These are phyloP conservation scores for Aspergillus brasiliensis DNA, from an alignment of 2,329 filamentous ascomycete genomes.

Conservation along the genomic window DNA sequence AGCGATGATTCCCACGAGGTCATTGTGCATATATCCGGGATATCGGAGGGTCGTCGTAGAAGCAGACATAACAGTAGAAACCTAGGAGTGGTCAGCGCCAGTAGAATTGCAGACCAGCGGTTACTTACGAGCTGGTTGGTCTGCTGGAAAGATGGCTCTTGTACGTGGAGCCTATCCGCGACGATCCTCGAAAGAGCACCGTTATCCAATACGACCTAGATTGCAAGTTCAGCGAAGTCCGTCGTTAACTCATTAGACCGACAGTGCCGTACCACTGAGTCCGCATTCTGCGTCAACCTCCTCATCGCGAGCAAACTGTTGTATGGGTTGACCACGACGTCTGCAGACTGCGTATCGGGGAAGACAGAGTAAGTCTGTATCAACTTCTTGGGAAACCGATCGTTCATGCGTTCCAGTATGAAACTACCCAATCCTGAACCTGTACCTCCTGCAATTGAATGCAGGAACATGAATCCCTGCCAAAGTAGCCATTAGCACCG, in stretches of 20 bases:
- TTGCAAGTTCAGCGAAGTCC: conserved; percentile 25
- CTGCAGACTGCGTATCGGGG: conserved; percentile 84
- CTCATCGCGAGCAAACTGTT: conserved; percentile 94
- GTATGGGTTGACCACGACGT: conserved; percentile 97
- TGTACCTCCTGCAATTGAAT: conserved; percentile 96
- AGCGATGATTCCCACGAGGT: conserved; percentile 93
- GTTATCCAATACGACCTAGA: conserved; percentile 83
- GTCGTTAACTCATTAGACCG: neutral
- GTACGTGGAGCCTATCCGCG: conserved; percentile 89
- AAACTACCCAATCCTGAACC: conserved; percentile 96
- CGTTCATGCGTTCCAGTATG: conserved; percentile 91
- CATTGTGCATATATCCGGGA: conserved; percentile 99
- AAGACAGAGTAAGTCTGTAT: conserved; percentile 99
- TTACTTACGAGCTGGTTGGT: conserved; percentile 82
- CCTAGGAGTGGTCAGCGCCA: conserved; percentile 44
- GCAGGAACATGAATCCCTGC: conserved; percentile 95
- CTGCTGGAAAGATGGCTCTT: conserved; percentile 94
- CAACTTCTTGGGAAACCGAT: conserved; percentile 97
- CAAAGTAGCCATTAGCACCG: conserved; percentile 2
- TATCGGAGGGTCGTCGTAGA: conserved; percentile 96
- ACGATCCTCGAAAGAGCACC: conserved; percentile 91
- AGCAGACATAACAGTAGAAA: conserved; percentile 97
- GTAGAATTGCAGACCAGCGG: neutral
- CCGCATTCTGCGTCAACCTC: conserved; percentile 89
- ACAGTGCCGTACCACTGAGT: conserved; percentile 71